These are phyloP conservation scores for Filobasidium wieringae DNA, from an alignment of 768 basidiomycete genomes.

Conservation along the genomic window DNA sequence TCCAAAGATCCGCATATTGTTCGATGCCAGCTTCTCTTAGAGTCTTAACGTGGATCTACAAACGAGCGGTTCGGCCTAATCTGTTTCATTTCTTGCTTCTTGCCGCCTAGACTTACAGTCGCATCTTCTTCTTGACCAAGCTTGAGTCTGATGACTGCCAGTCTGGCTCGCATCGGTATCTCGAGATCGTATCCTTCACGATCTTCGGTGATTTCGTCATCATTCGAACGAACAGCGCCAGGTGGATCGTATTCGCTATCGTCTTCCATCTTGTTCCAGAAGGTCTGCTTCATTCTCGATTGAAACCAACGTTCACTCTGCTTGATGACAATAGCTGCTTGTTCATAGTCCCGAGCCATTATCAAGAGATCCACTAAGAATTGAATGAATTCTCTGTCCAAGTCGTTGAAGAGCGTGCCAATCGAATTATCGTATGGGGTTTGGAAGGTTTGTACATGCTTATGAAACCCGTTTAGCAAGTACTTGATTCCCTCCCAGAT, in stretches of 20 bases:
- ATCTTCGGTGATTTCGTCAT: slow-evolving; percentile 44
- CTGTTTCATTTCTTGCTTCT: background rate
- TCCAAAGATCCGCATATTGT: slow-evolving; percentile 66
- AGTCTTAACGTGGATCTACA: slow-evolving; percentile 62
- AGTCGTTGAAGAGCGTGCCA: slow-evolving; percentile 11
- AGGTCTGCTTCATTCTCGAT: slow-evolving; percentile 55
- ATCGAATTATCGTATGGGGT: slow-evolving; percentile 19
- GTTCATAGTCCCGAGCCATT: slow-evolving; percentile 54
- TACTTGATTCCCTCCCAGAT: slow-evolving; percentile 53
- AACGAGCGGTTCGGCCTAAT: background rate
- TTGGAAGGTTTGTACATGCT: slow-evolving; percentile 50
- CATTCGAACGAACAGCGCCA: slow-evolving; percentile 28
- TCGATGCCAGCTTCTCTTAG: slow-evolving; percentile 60
- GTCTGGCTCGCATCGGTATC: slow-evolving; percentile 64
- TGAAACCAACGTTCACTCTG: slow-evolving; percentile 84
- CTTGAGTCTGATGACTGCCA: slow-evolving; percentile 71
- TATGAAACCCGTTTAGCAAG: slow-evolving; percentile 61
- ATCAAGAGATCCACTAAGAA: slow-evolving; percentile 76
- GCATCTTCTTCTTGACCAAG: slow-evolving; percentile 70
- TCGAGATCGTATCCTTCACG: slow-evolving; percentile 56
- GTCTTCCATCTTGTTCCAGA: slow-evolving; percentile 73
- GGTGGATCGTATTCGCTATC: slow-evolving; percentile 73
- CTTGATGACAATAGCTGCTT: slow-evolving; percentile 57
- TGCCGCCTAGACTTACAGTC: slow-evolving; percentile 46
- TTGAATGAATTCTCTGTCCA: slow-evolving; percentile 44